Evolutionary conservation across 1,284 basidiomycete genomes (phyloP), one percentile per base, ranked within the genome.

Genomic region (Trichosporon sp.): DNA sequence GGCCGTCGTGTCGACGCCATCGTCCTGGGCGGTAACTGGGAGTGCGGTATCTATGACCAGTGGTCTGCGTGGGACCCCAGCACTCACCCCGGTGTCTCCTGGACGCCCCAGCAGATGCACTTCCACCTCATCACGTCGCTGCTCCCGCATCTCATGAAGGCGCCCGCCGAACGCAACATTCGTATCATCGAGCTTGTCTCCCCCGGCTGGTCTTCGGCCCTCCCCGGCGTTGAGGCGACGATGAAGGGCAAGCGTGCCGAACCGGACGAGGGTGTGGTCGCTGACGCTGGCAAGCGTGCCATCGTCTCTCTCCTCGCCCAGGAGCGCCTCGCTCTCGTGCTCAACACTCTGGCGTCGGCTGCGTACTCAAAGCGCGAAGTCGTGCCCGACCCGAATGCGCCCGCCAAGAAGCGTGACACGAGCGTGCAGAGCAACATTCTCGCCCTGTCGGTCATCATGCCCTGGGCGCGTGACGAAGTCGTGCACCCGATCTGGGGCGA

Each of bases 121-220:
- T 95, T 93, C 83, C 85, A 94, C 66, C 86, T 94, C 16, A 86
- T 88, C 7, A 94, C 92, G 0, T 86, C 92, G 4, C 86, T 95
- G 0, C 87, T 95, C 0, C 93, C 93, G 2, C 86, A 87, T 37
- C 85, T 95, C 2, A 88, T 95, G 14, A 89, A 91, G 38, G 90
- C 91, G 1, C 93, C 92, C 0, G 85, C 88, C 5, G 92, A 94
- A 79, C 88, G 93, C 59, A 92, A 93, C 76, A 93, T 96, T 67
- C 89, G 93, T 19, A 88, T 95, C 73, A 85, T 95, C 77, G 89
- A 89, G 71, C 87, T 94, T 56, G 87, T 94, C 78, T 93, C 94
- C 73, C 92, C 92, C 0, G 92, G 92, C 74, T 94, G 93, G 78
- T 90, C 92, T 2, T 91, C 93, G 1, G 88, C 89, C 0, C 86